These are phyloP conservation scores for Solanum dulcamara DNA, from an alignment of 257 asterid species.

Conservation along the genomic window DNA sequence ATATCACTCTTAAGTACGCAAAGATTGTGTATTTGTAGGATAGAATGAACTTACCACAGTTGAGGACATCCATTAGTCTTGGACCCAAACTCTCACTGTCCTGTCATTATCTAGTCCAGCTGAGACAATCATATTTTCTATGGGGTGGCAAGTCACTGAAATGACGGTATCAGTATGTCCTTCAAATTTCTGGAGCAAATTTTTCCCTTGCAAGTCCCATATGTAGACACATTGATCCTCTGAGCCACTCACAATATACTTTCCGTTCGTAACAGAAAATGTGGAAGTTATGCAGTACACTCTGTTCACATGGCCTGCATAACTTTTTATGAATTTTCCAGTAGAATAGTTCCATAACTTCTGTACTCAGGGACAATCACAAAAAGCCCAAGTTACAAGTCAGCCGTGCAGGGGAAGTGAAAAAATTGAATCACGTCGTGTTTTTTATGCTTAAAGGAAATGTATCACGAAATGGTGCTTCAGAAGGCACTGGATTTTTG, in stretches of 20 bases:
- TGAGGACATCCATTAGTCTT: conserved; percentile 18
- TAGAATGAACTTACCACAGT: conserved; percentile 11
- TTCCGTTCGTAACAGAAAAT: conserved; percentile 64
- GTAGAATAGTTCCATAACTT: conserved; percentile 70
- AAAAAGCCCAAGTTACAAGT: not conserved
- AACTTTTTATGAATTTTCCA: conserved; percentile 52
- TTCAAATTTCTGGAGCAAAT: conserved; percentile 67
- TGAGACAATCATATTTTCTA: conserved; percentile 63
- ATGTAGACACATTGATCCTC: conserved; percentile 69
- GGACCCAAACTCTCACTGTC: conserved; percentile 80
- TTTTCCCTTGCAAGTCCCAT: conserved; percentile 77
- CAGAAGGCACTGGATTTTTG: not conserved
- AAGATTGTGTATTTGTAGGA: not conserved
- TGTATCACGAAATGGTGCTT: not conserved
- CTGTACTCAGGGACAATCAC: conserved; percentile 23
- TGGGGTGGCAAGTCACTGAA: conserved; percentile 64
- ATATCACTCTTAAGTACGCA: not conserved
- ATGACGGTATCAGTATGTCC: conserved; percentile 77
- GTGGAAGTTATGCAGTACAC: conserved; percentile 58
- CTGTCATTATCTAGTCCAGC: conserved; percentile 74
- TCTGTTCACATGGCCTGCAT: conserved; percentile 59
- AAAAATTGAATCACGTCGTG: not conserved
- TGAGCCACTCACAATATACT: conserved; percentile 77
- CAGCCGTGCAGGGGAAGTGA: not conserved
- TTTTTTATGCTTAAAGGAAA: not conserved